Evolutionary conservation across 2,329 filamentous ascomycete species (phyloP).

Genomic region (Diaporthe destruens): DNA sequence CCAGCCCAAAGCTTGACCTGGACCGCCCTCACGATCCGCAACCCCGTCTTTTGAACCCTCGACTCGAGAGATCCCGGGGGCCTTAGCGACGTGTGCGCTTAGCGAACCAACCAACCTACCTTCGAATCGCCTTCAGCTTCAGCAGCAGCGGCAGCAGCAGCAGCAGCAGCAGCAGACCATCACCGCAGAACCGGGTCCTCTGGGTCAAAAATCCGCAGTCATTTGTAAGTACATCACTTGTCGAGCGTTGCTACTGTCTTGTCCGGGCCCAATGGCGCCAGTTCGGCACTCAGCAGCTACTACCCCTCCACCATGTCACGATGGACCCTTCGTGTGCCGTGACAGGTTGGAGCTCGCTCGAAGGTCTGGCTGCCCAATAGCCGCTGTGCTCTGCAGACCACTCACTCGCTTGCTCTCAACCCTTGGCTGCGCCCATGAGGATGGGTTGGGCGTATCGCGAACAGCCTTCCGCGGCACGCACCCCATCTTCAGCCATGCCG

Average conservation of each 20-base stretch:
- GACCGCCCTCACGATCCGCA: conserved; percentile 32
- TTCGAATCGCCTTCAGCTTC: neutral
- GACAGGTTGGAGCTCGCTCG: conserved; percentile 16
- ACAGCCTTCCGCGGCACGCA: neutral
- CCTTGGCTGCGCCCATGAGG: conserved; percentile 14
- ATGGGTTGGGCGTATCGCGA: conserved; percentile 10
- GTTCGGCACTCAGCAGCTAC: conserved; percentile 9
- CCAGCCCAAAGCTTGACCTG: conserved; percentile 30
- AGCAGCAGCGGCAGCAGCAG: neutral
- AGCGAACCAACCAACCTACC: neutral
- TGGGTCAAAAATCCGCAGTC: conserved; percentile 7
- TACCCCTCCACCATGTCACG: conserved; percentile 32
- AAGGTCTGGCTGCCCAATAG: conserved; percentile 10
- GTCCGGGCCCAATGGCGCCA: conserved; percentile 9
- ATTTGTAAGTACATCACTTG: conserved; percentile 6
- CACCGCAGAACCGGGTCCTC: neutral
- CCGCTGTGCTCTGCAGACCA: conserved; percentile 19
- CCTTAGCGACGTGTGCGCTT: conserved; percentile 5
- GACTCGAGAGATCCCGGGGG: conserved; percentile 7
- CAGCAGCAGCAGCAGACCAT: neutral
- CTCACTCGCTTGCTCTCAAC: conserved; percentile 8
- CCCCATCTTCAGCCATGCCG: neutral
- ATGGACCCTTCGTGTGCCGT: conserved; percentile 16
- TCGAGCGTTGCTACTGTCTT: neutral
- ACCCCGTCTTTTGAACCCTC: conserved; percentile 14